Base-by-base conservation (phyloP, 2,329 filamentous ascomycete species). In the Basipetospora sp. region DNA sequence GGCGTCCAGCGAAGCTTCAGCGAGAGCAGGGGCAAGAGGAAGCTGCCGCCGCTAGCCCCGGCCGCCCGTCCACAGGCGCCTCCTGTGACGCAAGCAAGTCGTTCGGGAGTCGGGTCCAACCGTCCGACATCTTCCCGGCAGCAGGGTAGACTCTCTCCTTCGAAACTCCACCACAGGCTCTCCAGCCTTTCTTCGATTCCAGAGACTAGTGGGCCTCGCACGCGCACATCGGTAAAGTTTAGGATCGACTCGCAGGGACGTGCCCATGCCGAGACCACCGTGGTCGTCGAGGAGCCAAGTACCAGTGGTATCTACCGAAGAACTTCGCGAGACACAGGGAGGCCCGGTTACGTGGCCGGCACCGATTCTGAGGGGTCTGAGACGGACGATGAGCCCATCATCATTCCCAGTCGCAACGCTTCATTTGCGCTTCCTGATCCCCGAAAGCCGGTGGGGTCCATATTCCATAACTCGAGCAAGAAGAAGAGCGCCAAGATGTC, bases 331-430 rank as follows among this genome's bases (percentile, higher is more conserved):
- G 46, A 36, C 32, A 43, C 31, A 32, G 45, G 40, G 13, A 39
- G 39, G 31, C 44, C 25, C 33, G 18, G 36, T 8, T 25, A 8
- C 6, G 38, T 18, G 19, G 36, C 20, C 43, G 41, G 29, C 4
- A 66, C 65, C 0, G 64, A 69, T 20, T 33, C 36, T 11, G 65
- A 67, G 33, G 65, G 66, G 3, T 75, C 71, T 1, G 76, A 72
- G 0, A 66, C 65, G 4, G 74, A 79, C 43, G 74, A 78, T 38
- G 74, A 78, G 40, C 71, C 71, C 10, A 77, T 78, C 42, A 64
- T 77, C 35, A 72, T 79, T 28, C 73, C 74, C 20, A 77, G 72
- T 50, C 63, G 72, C 31, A 71, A 64, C 42, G 60, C 61, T 4
- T 60, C 57, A 1, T 77, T 76, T 50, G 67, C 64, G 2, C 53